Percentiles rank a stretch among this genome's conserved stretches.
Evolutionary conservation across 305 asterid genomes (phyloP).

Genomic region (Solanum hybrid): DNA sequence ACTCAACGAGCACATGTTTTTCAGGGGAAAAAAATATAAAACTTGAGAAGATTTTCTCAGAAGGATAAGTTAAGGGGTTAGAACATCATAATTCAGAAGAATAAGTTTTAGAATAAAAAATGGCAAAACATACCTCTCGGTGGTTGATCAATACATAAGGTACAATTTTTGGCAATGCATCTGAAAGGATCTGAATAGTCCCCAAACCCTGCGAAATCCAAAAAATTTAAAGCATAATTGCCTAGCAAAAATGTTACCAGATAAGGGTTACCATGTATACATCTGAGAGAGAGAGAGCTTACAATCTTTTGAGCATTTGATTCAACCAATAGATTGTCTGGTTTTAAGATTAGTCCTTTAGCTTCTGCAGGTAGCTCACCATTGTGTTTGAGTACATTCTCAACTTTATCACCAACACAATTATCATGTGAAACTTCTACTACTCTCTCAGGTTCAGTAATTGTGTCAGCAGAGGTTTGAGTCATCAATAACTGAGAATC

Average conservation of each 20-base stretch:
- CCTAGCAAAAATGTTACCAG: constrained; percentile 5
- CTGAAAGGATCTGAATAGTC: constrained; percentile 88
- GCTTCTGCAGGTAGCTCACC: constrained; percentile 5
- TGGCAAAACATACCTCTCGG: constrained; percentile 66
- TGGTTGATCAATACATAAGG: constrained; percentile 96
- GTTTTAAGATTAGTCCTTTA: constrained; percentile 1
- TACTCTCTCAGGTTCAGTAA: constrained; percentile 3
- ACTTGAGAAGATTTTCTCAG: not conserved
- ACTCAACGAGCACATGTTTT: not conserved
- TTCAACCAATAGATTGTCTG: constrained; percentile 6
- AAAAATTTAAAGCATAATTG: not conserved
- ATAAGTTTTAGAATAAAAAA: not conserved
- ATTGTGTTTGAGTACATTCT: not conserved
- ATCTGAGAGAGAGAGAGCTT: not conserved
- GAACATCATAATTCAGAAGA: not conserved
- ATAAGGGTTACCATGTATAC: not conserved
- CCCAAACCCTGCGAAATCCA: constrained; percentile 53
- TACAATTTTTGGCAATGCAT: constrained; percentile 85
- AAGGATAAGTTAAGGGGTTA: not conserved
- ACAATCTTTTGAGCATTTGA: constrained; percentile 8
- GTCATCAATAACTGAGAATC: not conserved
- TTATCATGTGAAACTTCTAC: constrained; percentile 1
- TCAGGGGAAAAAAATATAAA: not conserved
- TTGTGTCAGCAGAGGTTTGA: not conserved
- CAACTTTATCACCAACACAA: not conserved